phyloP scores from a whole-genome alignment of 331 rosid species.

The Telfairia occidentalis region DNA sequence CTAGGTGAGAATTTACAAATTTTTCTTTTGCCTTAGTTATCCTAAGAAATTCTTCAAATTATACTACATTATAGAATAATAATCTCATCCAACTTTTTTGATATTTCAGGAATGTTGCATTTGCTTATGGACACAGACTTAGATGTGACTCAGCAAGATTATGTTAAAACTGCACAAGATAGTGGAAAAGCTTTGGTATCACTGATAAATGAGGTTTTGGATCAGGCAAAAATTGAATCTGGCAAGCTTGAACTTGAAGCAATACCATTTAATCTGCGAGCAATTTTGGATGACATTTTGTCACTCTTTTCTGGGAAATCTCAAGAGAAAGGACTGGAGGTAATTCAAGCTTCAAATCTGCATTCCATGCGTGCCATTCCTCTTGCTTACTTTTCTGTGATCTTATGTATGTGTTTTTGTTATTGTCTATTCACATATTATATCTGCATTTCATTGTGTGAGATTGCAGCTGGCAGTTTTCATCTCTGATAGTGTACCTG shows the following conservation, averaged over 20 bases:
- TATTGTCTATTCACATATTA: not conserved
- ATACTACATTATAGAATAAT: not conserved
- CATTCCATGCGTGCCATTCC: not conserved
- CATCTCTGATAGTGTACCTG: constrained; percentile 73
- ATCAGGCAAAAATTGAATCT: constrained; percentile 93
- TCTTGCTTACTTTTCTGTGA: not conserved
- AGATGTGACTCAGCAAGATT: constrained; percentile 82
- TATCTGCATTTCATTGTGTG: constrained; percentile 19
- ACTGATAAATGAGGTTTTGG: constrained; percentile 81
- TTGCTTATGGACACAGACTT: constrained; percentile 92
- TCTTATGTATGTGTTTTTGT: constrained; percentile 11
- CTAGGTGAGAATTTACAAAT: constrained; percentile 49
- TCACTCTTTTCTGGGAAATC: constrained; percentile 83
- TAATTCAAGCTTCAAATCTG: constrained; percentile 19
- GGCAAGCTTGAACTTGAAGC: constrained; percentile 93
- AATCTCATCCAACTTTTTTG: not conserved
- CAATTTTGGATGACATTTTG: constrained; percentile 76
- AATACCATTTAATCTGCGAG: constrained; percentile 53
- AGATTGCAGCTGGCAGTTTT: constrained; percentile 59
- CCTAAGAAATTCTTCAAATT: not conserved
- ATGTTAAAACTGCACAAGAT: constrained; percentile 71
- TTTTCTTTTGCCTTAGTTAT: not conserved
- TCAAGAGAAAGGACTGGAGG: constrained; percentile 94
- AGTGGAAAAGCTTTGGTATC: constrained; percentile 91
- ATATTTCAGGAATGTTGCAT: constrained; percentile 77